Base-by-base conservation (phyloP, 1,139 yeast genomes). In the Lodderomyces elongisporus region DNA sequence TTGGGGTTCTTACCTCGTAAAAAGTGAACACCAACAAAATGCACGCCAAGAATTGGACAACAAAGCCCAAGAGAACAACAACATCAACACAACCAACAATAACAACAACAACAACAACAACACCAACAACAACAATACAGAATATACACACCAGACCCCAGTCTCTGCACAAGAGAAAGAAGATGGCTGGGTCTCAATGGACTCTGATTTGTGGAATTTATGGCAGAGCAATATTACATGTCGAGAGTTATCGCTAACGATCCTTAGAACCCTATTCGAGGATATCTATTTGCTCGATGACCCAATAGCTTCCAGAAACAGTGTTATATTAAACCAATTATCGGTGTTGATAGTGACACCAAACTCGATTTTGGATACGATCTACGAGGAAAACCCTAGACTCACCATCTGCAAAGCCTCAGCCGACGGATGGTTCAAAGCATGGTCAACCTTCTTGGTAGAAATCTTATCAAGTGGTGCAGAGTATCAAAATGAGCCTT, bases 271-370 rank as follows among this genome's bases (percentile, higher is more conserved):
- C 1, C 61, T 93, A 25, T 91, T 91, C 51, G 99, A 93, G 59
- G 98, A 93, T 53, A 76, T 89, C n/a, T 93, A 88, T 51, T 64
- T 91, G 34, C 68, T 91, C 34, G 98, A 91, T 47, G 98, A 91
- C 51, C 84, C 96, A 14, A 74, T 85, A 12, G 96, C 96, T 2
- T 71, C 91, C 27, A 82, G 79, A 47, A 72, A 97, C 50, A 77
- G 84, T 36, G 72, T 79, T n/a, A 71, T 83, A 3, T 69, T 93
- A 33, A 82, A 83, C 38, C 89, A 94, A 32, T 72, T 87, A 36
- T 80, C 95, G 54, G 84, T 89, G 13, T 83, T 87, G 56, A 76
- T 88, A 15, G 79, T 87, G 7, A 79, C 94, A 1, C 85, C 95
- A 0, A 77, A 77, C 42, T 64, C 66, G 6, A 70, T 85, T 5